Evolutionary conservation across 352 stramenopile genomes (phyloP).

Genomic region (Globisporangium viniferum): DNA sequence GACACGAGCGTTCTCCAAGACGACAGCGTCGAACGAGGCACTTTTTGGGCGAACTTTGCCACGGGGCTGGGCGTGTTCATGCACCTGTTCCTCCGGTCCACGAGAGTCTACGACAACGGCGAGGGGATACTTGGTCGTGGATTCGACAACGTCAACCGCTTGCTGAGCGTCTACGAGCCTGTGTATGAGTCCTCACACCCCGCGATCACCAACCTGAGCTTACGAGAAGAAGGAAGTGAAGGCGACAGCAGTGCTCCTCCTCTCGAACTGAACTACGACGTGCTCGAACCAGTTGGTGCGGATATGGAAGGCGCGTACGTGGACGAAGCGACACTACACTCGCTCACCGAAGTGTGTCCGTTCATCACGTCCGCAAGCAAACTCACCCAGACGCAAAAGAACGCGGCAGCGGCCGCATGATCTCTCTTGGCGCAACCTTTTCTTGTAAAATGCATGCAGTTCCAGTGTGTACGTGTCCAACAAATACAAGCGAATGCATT

Average conservation of each 20-base stretch:
- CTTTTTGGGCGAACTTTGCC: constrained; percentile 58
- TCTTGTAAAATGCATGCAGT: not conserved
- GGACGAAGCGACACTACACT: not conserved
- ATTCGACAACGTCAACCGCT: constrained; percentile 68
- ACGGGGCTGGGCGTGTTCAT: constrained; percentile 63
- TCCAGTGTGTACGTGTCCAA: not conserved
- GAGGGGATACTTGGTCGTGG: constrained; percentile 65
- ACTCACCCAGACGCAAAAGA: constrained; percentile 3
- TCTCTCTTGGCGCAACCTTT: not conserved
- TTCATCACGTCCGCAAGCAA: constrained; percentile 14
- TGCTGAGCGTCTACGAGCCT: constrained; percentile 46
- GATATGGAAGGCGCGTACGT: constrained; percentile 13
- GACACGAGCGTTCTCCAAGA: constrained; percentile 40
- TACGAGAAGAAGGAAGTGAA: not conserved
- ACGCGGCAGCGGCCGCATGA: constrained; percentile 10
- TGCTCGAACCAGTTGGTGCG: constrained; percentile 3
- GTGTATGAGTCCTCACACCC: not conserved
- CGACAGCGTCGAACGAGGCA: constrained; percentile 52
- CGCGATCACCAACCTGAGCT: not conserved
- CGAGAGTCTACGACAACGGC: constrained; percentile 34
- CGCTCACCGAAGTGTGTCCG: constrained; percentile 8
- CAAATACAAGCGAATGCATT: not conserved
- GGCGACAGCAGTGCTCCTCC: not conserved
- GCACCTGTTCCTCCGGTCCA: constrained; percentile 56
- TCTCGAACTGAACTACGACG: constrained; percentile 5